Evolutionary conservation across 768 basidiomycete genomes (phyloP), one percentile per base, ranked within the genome.

Genomic region (Suillus tomentosus): DNA sequence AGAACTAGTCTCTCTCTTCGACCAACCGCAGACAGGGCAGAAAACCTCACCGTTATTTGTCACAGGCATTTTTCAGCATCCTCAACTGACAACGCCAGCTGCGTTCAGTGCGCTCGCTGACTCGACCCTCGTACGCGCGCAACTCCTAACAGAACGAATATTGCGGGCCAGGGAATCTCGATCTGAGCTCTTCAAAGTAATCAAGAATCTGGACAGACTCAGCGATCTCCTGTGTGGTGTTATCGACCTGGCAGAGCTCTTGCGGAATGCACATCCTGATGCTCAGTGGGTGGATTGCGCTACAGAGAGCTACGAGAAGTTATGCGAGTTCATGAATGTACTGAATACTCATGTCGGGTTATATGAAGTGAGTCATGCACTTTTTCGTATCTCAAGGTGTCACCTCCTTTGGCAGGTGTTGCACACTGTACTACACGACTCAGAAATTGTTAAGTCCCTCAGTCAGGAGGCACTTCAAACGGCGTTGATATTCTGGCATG

Each of bases 301-400:
- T 53, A 93, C 97, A 72, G 82, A 84, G 66, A 91, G 92, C 50
- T 98, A 99, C 75, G 95, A 95, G 76, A 87, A 85, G 66, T 80
- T 99, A 66, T 98, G 95, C 79, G 92, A 95, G 78, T 96, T 92
- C 76, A 99, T 99, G 96, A 98, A 98, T 76, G 88, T 93, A 54
- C 81, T 99, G 64, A 99, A 99, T 76, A 98, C 96, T 39, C 84
- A 99, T 79, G 88, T 90, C 40, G 94, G 91, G 45, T 80, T 99
- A 54, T 96, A 95, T 67, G 84, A 94, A 79, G 96, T 92, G 75
- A 77, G 91, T 81, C 62, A 27, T 19, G 1, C 57, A 42, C 24
- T 42, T 27, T 31, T 39, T 1, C 11, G 1, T 42, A 42, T 58
- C 11, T 58, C 11, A 31, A 31, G 2, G 13, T 42, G 57, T 42